phyloP scores from a whole-genome alignment of 73 alveolate genomes.

The Uronychia binucleata region DNA sequence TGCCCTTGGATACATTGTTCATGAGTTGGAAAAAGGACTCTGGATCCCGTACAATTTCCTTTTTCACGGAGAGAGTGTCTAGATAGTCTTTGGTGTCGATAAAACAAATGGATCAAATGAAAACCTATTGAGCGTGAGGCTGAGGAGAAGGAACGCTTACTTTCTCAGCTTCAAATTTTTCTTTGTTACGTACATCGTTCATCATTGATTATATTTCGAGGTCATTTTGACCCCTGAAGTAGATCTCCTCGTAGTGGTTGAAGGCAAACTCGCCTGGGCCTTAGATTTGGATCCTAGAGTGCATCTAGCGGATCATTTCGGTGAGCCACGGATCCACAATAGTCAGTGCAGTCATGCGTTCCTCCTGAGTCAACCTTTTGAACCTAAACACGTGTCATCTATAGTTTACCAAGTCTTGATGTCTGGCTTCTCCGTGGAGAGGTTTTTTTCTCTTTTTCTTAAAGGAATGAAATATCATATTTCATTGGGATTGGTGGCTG shows the following conservation, averaged over 20 bases:
- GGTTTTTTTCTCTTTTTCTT: background rate
- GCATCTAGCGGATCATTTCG: background rate
- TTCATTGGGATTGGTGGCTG: background rate
- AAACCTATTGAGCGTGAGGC: no score
- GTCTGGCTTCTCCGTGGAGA: background rate
- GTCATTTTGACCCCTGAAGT: background rate
- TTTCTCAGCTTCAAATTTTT: background rate
- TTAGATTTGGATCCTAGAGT: background rate
- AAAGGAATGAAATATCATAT: background rate
- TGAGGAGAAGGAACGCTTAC: no score
- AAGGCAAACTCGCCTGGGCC: background rate
- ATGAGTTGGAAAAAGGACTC: background rate
- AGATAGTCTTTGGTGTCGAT: background rate
- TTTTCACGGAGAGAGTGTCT: background rate
- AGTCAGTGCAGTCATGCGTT: background rate
- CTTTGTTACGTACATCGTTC: background rate
- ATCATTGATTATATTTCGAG: background rate
- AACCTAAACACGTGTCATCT: background rate
- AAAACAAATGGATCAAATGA: no score
- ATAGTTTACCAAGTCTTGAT: background rate
- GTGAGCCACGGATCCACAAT: conserved; percentile 1
- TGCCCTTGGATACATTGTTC: background rate
- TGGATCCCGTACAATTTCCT: background rate
- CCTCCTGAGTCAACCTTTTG: background rate
- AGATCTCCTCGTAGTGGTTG: background rate